These are phyloP conservation scores for Neopestalotiopsis sp. DNA, from an alignment of 2,329 filamentous ascomycete species.

Conservation along the genomic window DNA sequence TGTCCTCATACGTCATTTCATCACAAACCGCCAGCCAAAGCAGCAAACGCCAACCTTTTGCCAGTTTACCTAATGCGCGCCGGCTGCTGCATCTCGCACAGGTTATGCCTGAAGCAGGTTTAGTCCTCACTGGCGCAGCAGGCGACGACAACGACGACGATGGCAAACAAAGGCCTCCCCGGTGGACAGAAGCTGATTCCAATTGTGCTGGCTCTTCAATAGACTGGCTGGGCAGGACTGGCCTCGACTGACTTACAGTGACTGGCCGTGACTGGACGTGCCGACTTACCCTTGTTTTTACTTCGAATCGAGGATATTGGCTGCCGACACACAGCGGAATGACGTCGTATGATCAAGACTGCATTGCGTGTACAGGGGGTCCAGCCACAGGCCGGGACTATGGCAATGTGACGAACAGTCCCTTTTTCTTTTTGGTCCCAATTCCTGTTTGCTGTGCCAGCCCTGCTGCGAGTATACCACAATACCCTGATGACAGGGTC, in stretches of 20 bases:
- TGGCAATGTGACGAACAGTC: slow-evolving; percentile 16
- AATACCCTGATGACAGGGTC: neutral
- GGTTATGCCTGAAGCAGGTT: slow-evolving; percentile 4
- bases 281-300: slow-evolving; percentile 9
- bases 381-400: neutral
- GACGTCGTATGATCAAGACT: slow-evolving; percentile 1
- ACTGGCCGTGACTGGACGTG: neutral
- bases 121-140: slow-evolving; percentile 5
- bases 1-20: slow-evolving; percentile 5
- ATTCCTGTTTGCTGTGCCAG: slow-evolving; percentile 13
- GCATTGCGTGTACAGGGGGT: slow-evolving; percentile 6
- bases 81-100: neutral
- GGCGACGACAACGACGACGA: slow-evolving; percentile 9
- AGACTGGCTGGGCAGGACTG: neutral
- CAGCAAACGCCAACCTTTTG: neutral
- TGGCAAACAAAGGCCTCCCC: neutral
- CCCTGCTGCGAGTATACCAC: neutral
- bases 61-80: slow-evolving; percentile 11
- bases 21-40: neutral
- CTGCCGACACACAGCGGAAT: slow-evolving; percentile 1
- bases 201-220: neutral
- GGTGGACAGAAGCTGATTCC: neutral
- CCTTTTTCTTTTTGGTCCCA: slow-evolving; percentile 14
- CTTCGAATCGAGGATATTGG: slow-evolving; percentile 6
- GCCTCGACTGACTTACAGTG: neutral